phyloP scores from a whole-genome alignment of 768 basidiomycete genomes.

The Pholiota molesta region DNA sequence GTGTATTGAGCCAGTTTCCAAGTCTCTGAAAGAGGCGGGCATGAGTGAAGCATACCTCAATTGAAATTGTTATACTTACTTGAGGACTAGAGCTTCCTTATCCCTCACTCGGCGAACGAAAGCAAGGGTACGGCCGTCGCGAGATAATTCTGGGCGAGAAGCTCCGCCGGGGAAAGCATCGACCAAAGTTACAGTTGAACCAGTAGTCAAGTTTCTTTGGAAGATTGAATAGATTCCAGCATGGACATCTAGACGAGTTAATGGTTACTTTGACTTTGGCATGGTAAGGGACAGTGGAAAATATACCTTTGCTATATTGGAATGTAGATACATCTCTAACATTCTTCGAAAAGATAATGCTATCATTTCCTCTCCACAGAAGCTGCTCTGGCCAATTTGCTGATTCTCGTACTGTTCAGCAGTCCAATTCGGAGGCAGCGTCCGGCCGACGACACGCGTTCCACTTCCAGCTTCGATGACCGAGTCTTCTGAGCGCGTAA shows the following conservation, averaged over 20 bases:
- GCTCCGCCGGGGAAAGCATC: slow-evolving; percentile 69
- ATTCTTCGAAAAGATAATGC: slow-evolving; percentile 69
- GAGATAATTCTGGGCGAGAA: slow-evolving; percentile 69
- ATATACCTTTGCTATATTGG: slow-evolving; percentile 65
- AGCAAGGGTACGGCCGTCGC: slow-evolving; percentile 68
- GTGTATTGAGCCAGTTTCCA: slow-evolving; percentile 64
- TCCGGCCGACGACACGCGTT: slow-evolving; percentile 54
- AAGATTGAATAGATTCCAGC: slow-evolving; percentile 74
- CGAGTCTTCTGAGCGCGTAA: slow-evolving; percentile 23
- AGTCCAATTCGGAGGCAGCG: slow-evolving; percentile 64
- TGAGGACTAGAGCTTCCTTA: slow-evolving; percentile 72
- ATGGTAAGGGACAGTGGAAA: not conserved
- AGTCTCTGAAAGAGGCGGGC: slow-evolving; percentile 46
- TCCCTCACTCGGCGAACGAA: slow-evolving; percentile 76
- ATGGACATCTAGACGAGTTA: slow-evolving; percentile 56
- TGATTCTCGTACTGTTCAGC: slow-evolving; percentile 62
- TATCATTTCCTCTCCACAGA: slow-evolving; percentile 61
- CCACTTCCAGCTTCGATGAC: slow-evolving; percentile 48
- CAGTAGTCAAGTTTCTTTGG: slow-evolving; percentile 62
- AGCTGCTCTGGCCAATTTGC: slow-evolving; percentile 75
- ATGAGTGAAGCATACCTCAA: not conserved
- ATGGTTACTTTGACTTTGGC: too few relatives aligned
- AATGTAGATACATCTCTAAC: slow-evolving; percentile 53
- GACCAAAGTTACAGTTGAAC: slow-evolving; percentile 54
- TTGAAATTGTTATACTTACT: slow-evolving; percentile 41